These are phyloP conservation scores for Hypoxylon sp. DNA, from an alignment of 2,329 filamentous ascomycete species.

Conservation along the genomic window DNA sequence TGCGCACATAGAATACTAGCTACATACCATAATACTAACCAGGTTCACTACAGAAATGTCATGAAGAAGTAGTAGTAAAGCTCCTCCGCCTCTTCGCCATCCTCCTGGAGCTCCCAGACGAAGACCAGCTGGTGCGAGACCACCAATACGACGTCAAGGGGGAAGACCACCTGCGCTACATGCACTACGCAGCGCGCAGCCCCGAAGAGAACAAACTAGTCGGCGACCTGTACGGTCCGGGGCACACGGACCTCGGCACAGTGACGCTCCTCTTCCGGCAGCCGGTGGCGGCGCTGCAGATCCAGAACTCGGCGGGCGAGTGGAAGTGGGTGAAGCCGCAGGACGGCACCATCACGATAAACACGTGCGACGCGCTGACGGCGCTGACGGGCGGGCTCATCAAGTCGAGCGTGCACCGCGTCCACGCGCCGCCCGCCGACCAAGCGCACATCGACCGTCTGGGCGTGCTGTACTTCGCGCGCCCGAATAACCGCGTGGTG, in stretches of 20 bases:
- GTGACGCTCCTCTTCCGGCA: constrained; percentile 70
- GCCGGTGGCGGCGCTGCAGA: constrained; percentile 68
- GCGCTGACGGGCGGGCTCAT: constrained; percentile 64
- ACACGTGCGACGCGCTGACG: constrained; percentile 63
- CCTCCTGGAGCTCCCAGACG: constrained; percentile 69
- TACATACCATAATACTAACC: constrained; percentile 39
- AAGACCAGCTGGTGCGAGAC: constrained; percentile 68
- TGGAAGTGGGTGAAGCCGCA: constrained; percentile 65
- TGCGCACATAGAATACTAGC: constrained; percentile 7
- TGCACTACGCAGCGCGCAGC: constrained; percentile 63
- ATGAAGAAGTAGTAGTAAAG: constrained; percentile 69
- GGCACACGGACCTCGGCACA: constrained; percentile 69
- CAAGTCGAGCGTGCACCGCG: constrained; percentile 57
- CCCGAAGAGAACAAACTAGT: constrained; percentile 60
- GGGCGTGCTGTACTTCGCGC: constrained; percentile 49
- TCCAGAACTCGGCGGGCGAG: constrained; percentile 60
- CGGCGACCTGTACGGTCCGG: constrained; percentile 59
- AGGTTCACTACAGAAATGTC: constrained; percentile 50
- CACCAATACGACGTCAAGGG: constrained; percentile 72
- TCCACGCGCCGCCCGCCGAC: constrained; percentile 47
- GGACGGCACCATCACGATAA: constrained; percentile 64
- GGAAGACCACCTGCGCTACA: constrained; percentile 75
- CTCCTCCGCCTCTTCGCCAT: constrained; percentile 73
- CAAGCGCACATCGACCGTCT: constrained; percentile 48
- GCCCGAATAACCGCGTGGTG: constrained; percentile 60